phyloP scores from a whole-genome alignment of 1,284 basidiomycete genomes.

The Exobasidium rhododendri region DNA sequence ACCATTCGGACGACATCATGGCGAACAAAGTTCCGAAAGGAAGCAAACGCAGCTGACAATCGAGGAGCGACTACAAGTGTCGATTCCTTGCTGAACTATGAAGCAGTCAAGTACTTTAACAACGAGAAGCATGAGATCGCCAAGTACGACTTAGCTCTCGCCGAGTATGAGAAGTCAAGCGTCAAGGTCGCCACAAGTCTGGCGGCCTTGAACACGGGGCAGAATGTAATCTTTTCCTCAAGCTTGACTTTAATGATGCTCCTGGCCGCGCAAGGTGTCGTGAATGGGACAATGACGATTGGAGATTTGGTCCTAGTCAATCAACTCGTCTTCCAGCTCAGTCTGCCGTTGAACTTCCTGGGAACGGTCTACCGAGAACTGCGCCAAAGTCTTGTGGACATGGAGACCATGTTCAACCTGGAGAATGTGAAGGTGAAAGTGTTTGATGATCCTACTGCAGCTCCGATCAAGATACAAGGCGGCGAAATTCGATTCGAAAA shows the following conservation, averaged over 20 bases:
- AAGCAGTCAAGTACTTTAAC: constrained; percentile 99
- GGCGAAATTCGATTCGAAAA: constrained; percentile 91
- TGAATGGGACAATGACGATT: constrained; percentile 93
- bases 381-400: constrained; percentile 89
- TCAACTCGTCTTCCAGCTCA: constrained; percentile 97
- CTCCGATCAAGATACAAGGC: constrained; percentile 67
- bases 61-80: constrained; percentile 89
- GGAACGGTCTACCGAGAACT: constrained; percentile 96
- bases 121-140: constrained; percentile 87
- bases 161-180: constrained; percentile 82
- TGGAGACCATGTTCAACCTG: constrained; percentile 91
- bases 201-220: constrained; percentile 89
- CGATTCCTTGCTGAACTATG: constrained; percentile 94
- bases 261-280: constrained; percentile 86
- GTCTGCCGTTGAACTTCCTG: constrained; percentile 90
- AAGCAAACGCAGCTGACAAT: constrained; percentile 95
- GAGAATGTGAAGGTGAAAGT: constrained; percentile 76
- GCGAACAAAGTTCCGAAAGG: constrained; percentile 90
- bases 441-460: constrained; percentile 69
- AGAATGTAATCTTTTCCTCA: constrained; percentile 90
- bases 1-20: constrained; percentile 92
- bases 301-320: constrained; percentile 99
- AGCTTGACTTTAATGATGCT: constrained; percentile 95
- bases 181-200: constrained; percentile 93
- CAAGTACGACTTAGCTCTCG: constrained; percentile 86